Evolutionary conservation across 768 basidiomycete genomes (phyloP), one percentile per base, ranked within the genome.

Genomic region (Calocybe cyanea): DNA sequence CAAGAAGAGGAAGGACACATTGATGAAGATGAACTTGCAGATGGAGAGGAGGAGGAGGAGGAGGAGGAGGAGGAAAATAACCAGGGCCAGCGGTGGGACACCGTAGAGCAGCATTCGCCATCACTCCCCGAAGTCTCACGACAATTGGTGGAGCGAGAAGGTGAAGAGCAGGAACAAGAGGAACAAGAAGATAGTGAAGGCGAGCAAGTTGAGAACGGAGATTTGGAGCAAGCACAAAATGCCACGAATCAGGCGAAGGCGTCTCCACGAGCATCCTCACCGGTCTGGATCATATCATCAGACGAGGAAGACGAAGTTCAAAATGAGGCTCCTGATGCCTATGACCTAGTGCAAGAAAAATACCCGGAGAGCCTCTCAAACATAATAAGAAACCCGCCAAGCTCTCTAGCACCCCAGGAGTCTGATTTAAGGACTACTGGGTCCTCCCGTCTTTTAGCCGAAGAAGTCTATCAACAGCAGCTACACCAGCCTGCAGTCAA

Each of bases 221-320:
- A 53, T 35, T 46, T 45, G 11, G 52, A 43, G 30, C 39, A 51
- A 41, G 45, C 34, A 35, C 34, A 5, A 35, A 5, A 35, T 14
- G 7, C 5, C 7, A 14, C 14, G 17, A 7, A 14, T 35, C 34
- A 38, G n/a, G 32, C 7, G 24, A 20, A 10, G 30, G 31, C 32
- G 34, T 38, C 38, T 15, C 45, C 38, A 10, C 50, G 25, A 48
- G 23, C 47, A 44, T 35, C 51, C 28, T 50, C 52, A 49, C 30
- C 60, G 0, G 25, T 56, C 32, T 33, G 62, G 14, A 57, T 61
- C 17, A 34, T 62, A 10, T 28, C 47, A 15, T 63, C 63, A n/a
- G 64, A 63, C 31, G 57, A 57, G 38, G 58, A 65, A 18, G 52
- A 45, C 10, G 52, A 49, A 24, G 46, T 34, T 7, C 44, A 41